Conservation (phyloP, 2,329 filamentous ascomycete genomes). For the Fonsecaea erecta region DNA sequence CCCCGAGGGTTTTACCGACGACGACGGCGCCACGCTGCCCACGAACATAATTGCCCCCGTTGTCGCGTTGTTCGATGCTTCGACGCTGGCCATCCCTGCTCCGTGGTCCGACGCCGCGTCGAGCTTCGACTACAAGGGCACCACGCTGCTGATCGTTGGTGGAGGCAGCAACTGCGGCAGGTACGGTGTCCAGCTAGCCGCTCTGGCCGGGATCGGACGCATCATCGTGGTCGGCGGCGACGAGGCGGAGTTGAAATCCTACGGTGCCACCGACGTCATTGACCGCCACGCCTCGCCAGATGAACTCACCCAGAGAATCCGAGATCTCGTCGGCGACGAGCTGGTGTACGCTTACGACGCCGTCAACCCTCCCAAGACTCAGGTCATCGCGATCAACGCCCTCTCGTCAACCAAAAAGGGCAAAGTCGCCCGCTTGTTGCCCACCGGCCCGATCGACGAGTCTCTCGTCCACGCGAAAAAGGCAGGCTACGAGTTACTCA, state of each 20-base stretch:
- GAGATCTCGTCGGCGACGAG: constrained; percentile 47
- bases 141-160: constrained; percentile 38
- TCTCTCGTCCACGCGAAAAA: constrained; percentile 42
- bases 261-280: constrained; percentile 51
- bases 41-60: constrained; percentile 45
- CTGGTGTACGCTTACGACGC: constrained; percentile 48
- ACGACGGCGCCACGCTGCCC: constrained; percentile 47
- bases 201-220: constrained; percentile 42
- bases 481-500: constrained; percentile 42
- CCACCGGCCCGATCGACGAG: constrained; percentile 36
- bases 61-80: constrained; percentile 44
- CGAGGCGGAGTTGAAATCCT: constrained; percentile 41
- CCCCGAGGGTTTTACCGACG: constrained; percentile 42
- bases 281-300: constrained; percentile 45
- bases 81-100: constrained; percentile 41
- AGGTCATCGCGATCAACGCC: constrained; percentile 42
- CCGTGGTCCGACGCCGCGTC: constrained; percentile 27
- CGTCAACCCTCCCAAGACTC: constrained; percentile 38
- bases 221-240: constrained; percentile 47
- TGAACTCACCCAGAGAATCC: constrained; percentile 42
- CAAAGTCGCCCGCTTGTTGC: constrained; percentile 39
- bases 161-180: constrained; percentile 38
- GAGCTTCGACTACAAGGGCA: constrained; percentile 33
- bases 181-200: constrained; percentile 38
- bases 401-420: constrained; percentile 47